These are phyloP conservation scores for Epicoccum nigrum DNA, from an alignment of 2,329 filamentous ascomycete genomes.

Conservation along the genomic window DNA sequence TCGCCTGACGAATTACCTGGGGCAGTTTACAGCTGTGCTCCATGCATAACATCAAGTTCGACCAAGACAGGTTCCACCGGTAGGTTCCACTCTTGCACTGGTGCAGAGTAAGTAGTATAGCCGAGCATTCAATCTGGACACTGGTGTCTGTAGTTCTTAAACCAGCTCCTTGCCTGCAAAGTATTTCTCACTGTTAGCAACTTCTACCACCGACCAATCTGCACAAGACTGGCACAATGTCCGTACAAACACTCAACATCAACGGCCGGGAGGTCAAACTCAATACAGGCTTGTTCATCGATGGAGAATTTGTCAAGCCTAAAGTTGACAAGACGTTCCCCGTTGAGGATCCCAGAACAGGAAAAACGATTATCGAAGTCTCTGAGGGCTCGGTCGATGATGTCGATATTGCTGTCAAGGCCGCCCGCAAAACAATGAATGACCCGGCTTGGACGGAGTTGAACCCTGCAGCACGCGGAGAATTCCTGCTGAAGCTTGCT, in stretches of 20 bases:
- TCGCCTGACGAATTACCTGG: neutral
- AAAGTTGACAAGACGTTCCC: constrained; percentile 17
- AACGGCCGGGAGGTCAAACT: constrained; percentile 14
- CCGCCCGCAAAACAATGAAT: constrained; percentile 13
- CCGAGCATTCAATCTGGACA: neutral
- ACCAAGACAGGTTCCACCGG: too few relatives aligned
- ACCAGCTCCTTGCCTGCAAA: neutral
- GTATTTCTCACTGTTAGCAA: neutral
- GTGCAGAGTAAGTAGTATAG: neutral
- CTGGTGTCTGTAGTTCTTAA: neutral
- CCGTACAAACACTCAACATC: constrained; percentile 13
- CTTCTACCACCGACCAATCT: neutral
- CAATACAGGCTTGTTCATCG: constrained; percentile 52
- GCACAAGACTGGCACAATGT: neutral
- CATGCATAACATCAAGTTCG: neutral
- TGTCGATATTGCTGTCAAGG: constrained; percentile 14
- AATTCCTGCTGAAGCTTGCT: constrained; percentile 11
- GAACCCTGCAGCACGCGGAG: constrained; percentile 8
- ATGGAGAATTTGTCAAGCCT: constrained; percentile 52
- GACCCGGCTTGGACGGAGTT: constrained; percentile 10
- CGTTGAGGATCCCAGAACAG: constrained; percentile 23
- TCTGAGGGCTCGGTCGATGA: constrained; percentile 14
- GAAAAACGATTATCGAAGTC: constrained; percentile 14
- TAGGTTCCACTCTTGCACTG: too few relatives aligned
- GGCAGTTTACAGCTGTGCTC: neutral